A percentile compares a stretch with the other conserved stretches of the same genome.
Conservation (phyloP, 768 basidiomycete species). For the Dentipellis sp. region DNA sequence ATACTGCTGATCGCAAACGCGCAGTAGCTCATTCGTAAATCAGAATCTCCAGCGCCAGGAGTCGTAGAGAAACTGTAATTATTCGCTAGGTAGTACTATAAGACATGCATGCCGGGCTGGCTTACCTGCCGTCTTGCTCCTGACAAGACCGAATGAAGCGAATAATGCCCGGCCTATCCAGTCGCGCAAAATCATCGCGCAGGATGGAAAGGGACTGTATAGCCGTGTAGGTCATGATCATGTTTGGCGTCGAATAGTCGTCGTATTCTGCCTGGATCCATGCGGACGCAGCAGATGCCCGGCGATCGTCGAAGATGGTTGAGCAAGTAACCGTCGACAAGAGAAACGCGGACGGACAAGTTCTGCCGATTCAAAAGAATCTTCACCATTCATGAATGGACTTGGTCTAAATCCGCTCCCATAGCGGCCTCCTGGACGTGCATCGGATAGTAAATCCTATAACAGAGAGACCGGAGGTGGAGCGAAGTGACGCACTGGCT, state of each 20-base stretch:
- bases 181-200: slow-evolving; percentile 67
- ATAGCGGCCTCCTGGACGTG: slow-evolving; percentile 38
- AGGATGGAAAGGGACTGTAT: slow-evolving; percentile 76
- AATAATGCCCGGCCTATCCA: slow-evolving; percentile 64
- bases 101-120: slow-evolving; percentile 4
- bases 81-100: not conserved
- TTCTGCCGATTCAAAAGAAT: slow-evolving; percentile 11
- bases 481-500: slow-evolving; percentile 32
- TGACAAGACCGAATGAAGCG: slow-evolving; percentile 67
- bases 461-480: not conserved
- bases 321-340: not conserved
- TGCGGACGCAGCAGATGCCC: not conserved
- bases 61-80: slow-evolving; percentile 55
- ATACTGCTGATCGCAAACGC: slow-evolving; percentile 78
- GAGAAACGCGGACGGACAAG: slow-evolving; percentile 12
- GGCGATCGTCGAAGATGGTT: not conserved
- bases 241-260: slow-evolving; percentile 62
- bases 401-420: slow-evolving; percentile 72
- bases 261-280: slow-evolving; percentile 26
- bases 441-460: not conserved
- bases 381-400: slow-evolving; percentile 49
- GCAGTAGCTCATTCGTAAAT: slow-evolving; percentile 79
- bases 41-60: slow-evolving; percentile 62
- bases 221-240: slow-evolving; percentile 93
- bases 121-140: slow-evolving; percentile 74